phyloP scores from a whole-genome alignment of 805 yeast species.

The Metschnikowia lunata region DNA sequence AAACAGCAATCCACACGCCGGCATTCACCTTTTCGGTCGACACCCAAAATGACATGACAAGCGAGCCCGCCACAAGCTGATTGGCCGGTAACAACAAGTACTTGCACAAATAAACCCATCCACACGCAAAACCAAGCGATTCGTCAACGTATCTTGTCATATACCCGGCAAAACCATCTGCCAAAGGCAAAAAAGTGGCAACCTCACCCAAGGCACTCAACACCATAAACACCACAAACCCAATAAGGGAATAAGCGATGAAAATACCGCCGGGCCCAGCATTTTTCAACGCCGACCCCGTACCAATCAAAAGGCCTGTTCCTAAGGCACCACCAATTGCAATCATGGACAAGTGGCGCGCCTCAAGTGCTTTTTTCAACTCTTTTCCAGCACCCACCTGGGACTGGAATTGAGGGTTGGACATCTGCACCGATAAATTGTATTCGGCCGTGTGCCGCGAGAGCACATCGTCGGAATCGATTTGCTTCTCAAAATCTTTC shows the following conservation, averaged over 20 bases:
- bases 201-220: constrained; percentile 59
- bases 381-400: constrained; percentile 40
- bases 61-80: constrained; percentile 60
- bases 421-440: constrained; percentile 42
- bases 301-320: constrained; percentile 74
- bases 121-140: constrained; percentile 65
- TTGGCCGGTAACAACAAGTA: constrained; percentile 56
- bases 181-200: constrained; percentile 61
- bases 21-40: constrained; percentile 43
- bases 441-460: constrained; percentile 46
- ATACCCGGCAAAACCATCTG: constrained; percentile 64
- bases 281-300: constrained; percentile 61
- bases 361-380: constrained; percentile 31
- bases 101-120: constrained; percentile 57
- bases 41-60: constrained; percentile 53
- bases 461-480: constrained; percentile 29
- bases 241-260: constrained; percentile 64
- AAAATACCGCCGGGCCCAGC: constrained; percentile 70
- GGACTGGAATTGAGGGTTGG: constrained; percentile 35
- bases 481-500: constrained; percentile 17
- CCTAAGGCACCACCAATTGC: constrained; percentile 85
- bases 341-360: constrained; percentile 66
- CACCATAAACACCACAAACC: constrained; percentile 58
- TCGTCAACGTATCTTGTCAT: constrained; percentile 62
- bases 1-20: constrained; percentile 43